Evolutionary conservation across 768 basidiomycete species (phyloP), one percentile per base, ranked within the genome.

Genomic region (Rhizopogon vinicolor): DNA sequence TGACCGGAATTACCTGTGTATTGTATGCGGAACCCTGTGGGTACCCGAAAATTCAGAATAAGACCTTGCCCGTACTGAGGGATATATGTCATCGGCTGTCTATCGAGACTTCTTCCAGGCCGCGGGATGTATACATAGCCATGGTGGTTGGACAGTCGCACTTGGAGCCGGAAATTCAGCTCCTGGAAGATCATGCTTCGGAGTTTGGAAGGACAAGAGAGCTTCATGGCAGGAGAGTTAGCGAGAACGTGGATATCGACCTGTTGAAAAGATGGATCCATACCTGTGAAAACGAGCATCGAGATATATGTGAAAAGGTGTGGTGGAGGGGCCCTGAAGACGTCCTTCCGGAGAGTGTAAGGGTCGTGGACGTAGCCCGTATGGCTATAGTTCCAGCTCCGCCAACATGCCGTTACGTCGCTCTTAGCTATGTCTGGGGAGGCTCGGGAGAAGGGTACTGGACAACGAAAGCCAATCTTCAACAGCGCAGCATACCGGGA

Each of bases 351-450:
- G 10, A 12, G n/a, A 41, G 13, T 19, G 28, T 55, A 8, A 41
- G 53, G 19, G 41, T 57, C 43, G 8, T 57, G n/a, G 56, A 55
- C 5, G 53, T 41, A 16, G 29, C 22, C 7, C 31, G 43, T 4
- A 55, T 57, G 56, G 12, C 42, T 10, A 10, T 57, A 3, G 42
- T 57, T 44, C 54, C 31, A 3, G 52, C 53, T 16, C 28, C 44
- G n/a, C 19, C 7, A 35, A 9, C 33, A 35, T 57, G 53, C 39
- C 29, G 53, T 19, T 55, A 55, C 44, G 19, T 56, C 5, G 41
- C 55, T 31, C 55, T 56, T 5, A 56, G 55, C 52, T 56, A 56
- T 16, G 16, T 56, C 10, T 56, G 55, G 52, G 55, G 54, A 41
- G 22, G 31, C n/a, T 5, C 28, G 10, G 53, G 55, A 10, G 33